phyloP scores from a whole-genome alignment of 208 protist genomes.

The Trypanosoma platydactyli region DNA sequence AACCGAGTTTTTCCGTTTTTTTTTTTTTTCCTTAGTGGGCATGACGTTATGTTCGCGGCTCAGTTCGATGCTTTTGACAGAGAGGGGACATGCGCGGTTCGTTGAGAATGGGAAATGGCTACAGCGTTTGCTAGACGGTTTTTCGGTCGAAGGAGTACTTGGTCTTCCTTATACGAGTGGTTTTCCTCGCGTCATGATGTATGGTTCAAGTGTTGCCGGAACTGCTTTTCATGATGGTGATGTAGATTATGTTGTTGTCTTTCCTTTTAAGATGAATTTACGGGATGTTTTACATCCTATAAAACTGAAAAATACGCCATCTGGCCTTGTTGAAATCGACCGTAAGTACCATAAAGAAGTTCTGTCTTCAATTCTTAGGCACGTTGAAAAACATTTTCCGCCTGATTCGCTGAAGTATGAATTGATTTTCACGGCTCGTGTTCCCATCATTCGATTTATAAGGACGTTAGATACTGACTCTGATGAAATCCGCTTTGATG shows the following conservation, averaged over 20 bases:
- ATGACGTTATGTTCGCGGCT: conserved; percentile 15
- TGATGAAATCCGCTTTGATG: conserved; percentile 55
- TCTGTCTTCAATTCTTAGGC: conserved; percentile 46
- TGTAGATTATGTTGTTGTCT: conserved; percentile 70
- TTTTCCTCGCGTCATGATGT: conserved; percentile 55
- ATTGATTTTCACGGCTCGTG: conserved; percentile 72
- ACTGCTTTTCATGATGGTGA: conserved; percentile 74
- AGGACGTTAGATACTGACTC: conserved; percentile 4
- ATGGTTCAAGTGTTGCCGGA: conserved; percentile 69
- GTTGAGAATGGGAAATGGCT: conserved; percentile 30
- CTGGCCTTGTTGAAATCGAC: conserved; percentile 25
- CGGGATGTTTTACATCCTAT: conserved; percentile 1
- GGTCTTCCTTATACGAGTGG: not conserved
- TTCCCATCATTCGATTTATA: conserved; percentile 61
- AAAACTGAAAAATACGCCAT: conserved; percentile 17
- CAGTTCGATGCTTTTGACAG: conserved; percentile 22
- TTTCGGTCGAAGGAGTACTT: conserved; percentile 23
- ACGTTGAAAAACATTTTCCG: conserved; percentile 30
- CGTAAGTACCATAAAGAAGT: conserved; percentile 48
- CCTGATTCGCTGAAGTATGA: conserved; percentile 41
- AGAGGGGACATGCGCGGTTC: conserved; percentile 25
- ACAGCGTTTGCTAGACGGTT: conserved; percentile 29
- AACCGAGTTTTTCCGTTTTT: not conserved
- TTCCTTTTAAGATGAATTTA: conserved; percentile 22
- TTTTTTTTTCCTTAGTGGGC: conserved; percentile 1